A percentile compares a stretch with the other conserved stretches of the same genome.
Evolutionary conservation across 805 yeast genomes (phyloP).

Genomic region (Metschnikowia corniflorae): DNA sequence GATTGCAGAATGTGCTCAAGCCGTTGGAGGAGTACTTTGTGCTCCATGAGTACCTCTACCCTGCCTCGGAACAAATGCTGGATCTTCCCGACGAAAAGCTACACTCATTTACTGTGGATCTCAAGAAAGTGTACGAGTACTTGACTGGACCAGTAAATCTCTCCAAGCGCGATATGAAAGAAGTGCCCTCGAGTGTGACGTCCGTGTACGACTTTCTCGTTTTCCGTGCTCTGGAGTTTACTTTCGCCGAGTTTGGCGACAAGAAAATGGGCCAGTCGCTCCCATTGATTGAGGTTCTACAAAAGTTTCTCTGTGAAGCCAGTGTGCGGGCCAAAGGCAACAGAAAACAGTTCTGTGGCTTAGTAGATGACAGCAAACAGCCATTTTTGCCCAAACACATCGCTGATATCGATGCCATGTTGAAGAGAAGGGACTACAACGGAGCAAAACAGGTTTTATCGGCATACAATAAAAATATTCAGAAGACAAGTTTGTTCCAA

Average conservation of each 20-base stretch:
- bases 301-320: slow-evolving; percentile 41
- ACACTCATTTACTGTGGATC: slow-evolving; percentile 10
- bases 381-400: slow-evolving; percentile 40
- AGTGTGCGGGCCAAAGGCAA: slow-evolving; percentile 24
- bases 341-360: slow-evolving; percentile 25
- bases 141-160: slow-evolving; percentile 22
- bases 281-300: slow-evolving; percentile 29
- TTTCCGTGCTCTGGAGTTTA: slow-evolving; percentile 33
- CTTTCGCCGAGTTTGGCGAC: slow-evolving; percentile 14
- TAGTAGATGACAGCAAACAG: slow-evolving; percentile 16
- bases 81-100: slow-evolving; percentile 12
- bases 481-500: slow-evolving; percentile 38
- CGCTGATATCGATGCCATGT: slow-evolving; percentile 34
- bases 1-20: slow-evolving; percentile 38
- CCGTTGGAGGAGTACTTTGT: slow-evolving; percentile 44
- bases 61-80: slow-evolving; percentile 4
- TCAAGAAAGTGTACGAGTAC: background rate
- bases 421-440: slow-evolving; percentile 28
- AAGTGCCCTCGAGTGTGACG: slow-evolving; percentile 28
- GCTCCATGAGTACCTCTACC: slow-evolving; percentile 25
- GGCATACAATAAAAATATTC: slow-evolving; percentile 31
- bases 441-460: slow-evolving; percentile 40
- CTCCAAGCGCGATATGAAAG: slow-evolving; percentile 25
- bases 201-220: slow-evolving; percentile 43
- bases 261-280: slow-evolving; percentile 17